Conservation (phyloP, 1,284 basidiomycete species). For the Cryptococcus jaspeensis region DNA sequence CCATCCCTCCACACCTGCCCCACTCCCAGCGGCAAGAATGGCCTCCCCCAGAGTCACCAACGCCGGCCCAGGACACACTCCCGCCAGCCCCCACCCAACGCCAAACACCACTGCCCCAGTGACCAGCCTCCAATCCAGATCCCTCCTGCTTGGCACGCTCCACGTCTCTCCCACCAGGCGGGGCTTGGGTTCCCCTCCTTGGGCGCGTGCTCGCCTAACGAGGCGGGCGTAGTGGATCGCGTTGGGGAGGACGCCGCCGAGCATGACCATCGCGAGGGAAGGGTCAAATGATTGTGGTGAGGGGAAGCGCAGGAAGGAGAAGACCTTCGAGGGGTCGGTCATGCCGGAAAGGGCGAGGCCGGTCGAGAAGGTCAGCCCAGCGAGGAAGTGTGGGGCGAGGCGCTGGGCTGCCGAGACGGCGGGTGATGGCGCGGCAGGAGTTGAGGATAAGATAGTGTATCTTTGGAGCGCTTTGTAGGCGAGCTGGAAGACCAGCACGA, state of each 20-base stretch:
- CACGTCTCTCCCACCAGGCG: constrained; percentile 34
- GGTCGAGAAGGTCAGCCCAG: constrained; percentile 60
- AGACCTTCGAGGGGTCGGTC: constrained; percentile 57
- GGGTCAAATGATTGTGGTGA: constrained; percentile 49
- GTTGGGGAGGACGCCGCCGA: constrained; percentile 54
- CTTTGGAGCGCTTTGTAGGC: constrained; percentile 1
- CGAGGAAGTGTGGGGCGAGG: constrained; percentile 49
- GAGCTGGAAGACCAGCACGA: not conserved
- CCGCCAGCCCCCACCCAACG: constrained; percentile 65
- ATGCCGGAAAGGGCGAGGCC: constrained; percentile 62
- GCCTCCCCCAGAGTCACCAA: constrained; percentile 22
- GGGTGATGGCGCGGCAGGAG: not conserved
- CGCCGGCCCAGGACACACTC: constrained; percentile 59
- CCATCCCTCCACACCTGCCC: too few species aligned
- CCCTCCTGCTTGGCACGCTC: constrained; percentile 34
- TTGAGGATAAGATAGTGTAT: not conserved
- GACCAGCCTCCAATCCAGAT: constrained; percentile 58
- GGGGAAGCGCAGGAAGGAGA: constrained; percentile 59
- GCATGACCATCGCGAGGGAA: constrained; percentile 52
- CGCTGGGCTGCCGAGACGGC: not conserved
- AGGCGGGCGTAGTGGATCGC: constrained; percentile 41
- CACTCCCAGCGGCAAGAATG: too few species aligned
- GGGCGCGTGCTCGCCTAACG: constrained; percentile 1
- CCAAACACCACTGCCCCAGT: constrained; percentile 63
- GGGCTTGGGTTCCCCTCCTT: constrained; percentile 5